These are phyloP conservation scores for Colletotrichum salicis DNA, from an alignment of 2,329 filamentous ascomycete genomes.

Conservation along the genomic window DNA sequence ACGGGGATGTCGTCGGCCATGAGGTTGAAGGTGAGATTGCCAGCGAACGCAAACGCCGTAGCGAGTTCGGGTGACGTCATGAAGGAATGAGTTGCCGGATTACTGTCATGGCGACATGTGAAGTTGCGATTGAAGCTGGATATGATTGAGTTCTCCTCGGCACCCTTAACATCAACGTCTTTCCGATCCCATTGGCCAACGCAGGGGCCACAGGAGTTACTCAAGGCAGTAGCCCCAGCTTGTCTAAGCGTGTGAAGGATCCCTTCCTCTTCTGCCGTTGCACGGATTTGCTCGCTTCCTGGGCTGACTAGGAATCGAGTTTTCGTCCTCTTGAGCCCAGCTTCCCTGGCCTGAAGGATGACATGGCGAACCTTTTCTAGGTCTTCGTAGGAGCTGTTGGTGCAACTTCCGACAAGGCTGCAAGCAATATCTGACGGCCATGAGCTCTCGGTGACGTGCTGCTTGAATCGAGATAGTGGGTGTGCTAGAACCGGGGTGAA, in stretches of 20 bases:
- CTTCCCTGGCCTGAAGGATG: slow-evolving; percentile 43
- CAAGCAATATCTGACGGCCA: slow-evolving; percentile 45
- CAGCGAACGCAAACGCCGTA: slow-evolving; percentile 53
- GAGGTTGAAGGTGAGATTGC: slow-evolving; percentile 48
- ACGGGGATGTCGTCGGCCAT: slow-evolving; percentile 39
- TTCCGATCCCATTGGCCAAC: slow-evolving; percentile 48
- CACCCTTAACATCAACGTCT: slow-evolving; percentile 42
- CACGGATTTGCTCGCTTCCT: slow-evolving; percentile 47
- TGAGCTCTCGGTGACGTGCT: slow-evolving; percentile 40
- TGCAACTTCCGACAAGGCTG: slow-evolving; percentile 47
- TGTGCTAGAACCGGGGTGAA: slow-evolving; percentile 48
- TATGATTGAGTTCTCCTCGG: slow-evolving; percentile 46
- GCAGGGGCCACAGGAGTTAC: slow-evolving; percentile 48
- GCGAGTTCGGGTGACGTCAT: slow-evolving; percentile 59
- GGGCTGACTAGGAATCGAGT: slow-evolving; percentile 45
- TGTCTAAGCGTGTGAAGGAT: slow-evolving; percentile 43
- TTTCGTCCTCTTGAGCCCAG: slow-evolving; percentile 43
- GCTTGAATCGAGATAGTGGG: slow-evolving; percentile 44
- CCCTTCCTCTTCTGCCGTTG: slow-evolving; percentile 44
- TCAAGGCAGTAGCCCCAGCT: slow-evolving; percentile 45
- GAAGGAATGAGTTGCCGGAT: slow-evolving; percentile 59
- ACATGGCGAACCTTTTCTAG: slow-evolving; percentile 44
- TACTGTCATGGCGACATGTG: slow-evolving; percentile 48
- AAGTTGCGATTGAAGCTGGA: slow-evolving; percentile 51
- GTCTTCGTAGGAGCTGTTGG: slow-evolving; percentile 50